These are phyloP conservation scores for Starmera pachycereana DNA, from an alignment of 805 yeast genomes.

Conservation along the genomic window DNA sequence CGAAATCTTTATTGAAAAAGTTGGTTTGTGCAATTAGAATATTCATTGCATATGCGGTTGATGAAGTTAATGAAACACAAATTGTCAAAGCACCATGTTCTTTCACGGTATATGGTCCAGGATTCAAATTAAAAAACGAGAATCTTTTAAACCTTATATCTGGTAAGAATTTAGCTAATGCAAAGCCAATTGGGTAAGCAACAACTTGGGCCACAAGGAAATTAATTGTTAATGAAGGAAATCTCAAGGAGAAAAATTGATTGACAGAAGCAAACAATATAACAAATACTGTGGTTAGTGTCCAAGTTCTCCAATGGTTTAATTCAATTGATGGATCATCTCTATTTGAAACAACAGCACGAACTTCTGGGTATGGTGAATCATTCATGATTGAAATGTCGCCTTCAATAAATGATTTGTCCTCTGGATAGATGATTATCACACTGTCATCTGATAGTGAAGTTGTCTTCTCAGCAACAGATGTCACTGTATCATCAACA, in stretches of 20 bases:
- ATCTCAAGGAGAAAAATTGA: constrained; percentile 42
- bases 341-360: constrained; percentile 43
- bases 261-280: constrained; percentile 48
- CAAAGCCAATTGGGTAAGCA: constrained; percentile 48
- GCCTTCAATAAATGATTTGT: neutral
- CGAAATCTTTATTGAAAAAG: constrained; percentile 35
- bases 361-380: constrained; percentile 53
- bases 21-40: constrained; percentile 38
- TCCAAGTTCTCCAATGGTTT: constrained; percentile 48
- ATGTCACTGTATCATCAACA: no score
- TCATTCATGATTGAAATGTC: constrained; percentile 20
- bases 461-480: no score
- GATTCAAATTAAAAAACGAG: constrained; percentile 33
- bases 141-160: constrained; percentile 23
- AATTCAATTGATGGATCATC: constrained; percentile 41
- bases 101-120: constrained; percentile 42
- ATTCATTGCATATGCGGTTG: constrained; percentile 47
- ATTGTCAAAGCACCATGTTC: constrained; percentile 43
- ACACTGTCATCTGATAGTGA: no score
- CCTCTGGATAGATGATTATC: neutral
- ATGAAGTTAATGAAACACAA: constrained; percentile 30
- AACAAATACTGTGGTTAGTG: constrained; percentile 37
- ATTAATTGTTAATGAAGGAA: constrained; percentile 39
- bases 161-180: constrained; percentile 33
- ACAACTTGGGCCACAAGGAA: constrained; percentile 49